phyloP scores from a whole-genome alignment of 352 stramenopile genomes.

The Phytophthora citricola region DNA sequence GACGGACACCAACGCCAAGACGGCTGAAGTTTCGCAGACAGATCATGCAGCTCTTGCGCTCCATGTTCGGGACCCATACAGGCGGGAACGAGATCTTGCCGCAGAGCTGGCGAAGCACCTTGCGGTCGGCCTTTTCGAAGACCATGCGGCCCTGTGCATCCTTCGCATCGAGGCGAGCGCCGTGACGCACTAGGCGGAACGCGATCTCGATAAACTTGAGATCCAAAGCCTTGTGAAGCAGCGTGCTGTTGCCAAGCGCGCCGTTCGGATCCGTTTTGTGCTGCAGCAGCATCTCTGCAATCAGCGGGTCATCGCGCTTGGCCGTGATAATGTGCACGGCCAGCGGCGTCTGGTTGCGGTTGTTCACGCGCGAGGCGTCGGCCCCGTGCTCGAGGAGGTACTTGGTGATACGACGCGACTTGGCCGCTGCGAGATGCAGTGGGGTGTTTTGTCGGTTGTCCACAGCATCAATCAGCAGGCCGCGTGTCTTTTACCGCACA shows the following conservation, averaged over 20 bases:
- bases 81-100: slow-evolving; percentile 80
- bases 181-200: slow-evolving; percentile 76
- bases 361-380: slow-evolving; percentile 65
- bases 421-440: slow-evolving; percentile 78
- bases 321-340: slow-evolving; percentile 82
- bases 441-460: slow-evolving; percentile 83
- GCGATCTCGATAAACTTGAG: slow-evolving; percentile 77
- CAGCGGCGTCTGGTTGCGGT: slow-evolving; percentile 75
- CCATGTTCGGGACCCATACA: slow-evolving; percentile 82
- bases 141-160: slow-evolving; percentile 81
- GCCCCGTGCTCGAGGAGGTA: slow-evolving; percentile 80
- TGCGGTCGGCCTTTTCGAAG: slow-evolving; percentile 85
- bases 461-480: slow-evolving; percentile 69
- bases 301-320: slow-evolving; percentile 77
- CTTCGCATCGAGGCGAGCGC: slow-evolving; percentile 79
- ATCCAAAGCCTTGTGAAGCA: slow-evolving; percentile 82
- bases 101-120: slow-evolving; percentile 75
- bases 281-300: slow-evolving; percentile 82
- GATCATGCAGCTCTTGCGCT: slow-evolving; percentile 82
- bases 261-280: slow-evolving; percentile 81
- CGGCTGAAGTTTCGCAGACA: slow-evolving; percentile 76
- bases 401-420: slow-evolving; percentile 86
- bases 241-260: slow-evolving; percentile 62
- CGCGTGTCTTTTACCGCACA: slow-evolving; percentile 72
- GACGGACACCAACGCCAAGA: slow-evolving; percentile 67